These are phyloP conservation scores for Solanum appendiculatum DNA, from an alignment of 257 asterid species.

Conservation along the genomic window DNA sequence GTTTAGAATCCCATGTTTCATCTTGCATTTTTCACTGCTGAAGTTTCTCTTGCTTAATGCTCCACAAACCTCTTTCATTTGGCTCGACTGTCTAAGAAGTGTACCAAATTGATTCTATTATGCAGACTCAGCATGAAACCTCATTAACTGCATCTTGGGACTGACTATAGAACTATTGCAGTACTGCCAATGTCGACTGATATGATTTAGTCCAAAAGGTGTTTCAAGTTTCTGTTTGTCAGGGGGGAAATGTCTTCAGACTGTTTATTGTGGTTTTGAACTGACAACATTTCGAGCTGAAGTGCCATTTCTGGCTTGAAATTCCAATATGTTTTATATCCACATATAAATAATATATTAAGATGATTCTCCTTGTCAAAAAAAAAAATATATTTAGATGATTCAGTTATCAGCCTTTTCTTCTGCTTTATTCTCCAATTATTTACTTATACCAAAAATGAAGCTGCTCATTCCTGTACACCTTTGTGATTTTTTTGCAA, in stretches of 20 bases:
- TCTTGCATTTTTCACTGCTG: neutral
- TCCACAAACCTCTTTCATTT: neutral
- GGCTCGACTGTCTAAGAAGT: neutral
- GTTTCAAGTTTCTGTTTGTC: neutral
- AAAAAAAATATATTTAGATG: neutral
- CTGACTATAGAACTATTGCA: neutral
- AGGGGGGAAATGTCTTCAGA: neutral
- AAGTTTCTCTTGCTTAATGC: constrained; percentile 1
- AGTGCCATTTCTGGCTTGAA: neutral
- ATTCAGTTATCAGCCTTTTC: neutral
- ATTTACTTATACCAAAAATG: neutral
- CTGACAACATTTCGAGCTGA: neutral
- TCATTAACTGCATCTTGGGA: neutral
- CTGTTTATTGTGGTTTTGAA: neutral
- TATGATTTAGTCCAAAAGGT: neutral
- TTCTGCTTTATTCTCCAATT: neutral
- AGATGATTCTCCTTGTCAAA: neutral
- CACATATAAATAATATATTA: neutral
- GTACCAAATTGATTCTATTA: neutral
- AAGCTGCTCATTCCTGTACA: constrained; percentile 7
- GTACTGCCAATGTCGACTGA: neutral
- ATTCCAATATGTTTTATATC: neutral
- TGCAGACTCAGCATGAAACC: neutral
- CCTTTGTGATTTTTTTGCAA: constrained; percentile 27
- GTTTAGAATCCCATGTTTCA: neutral